Percentiles rank a stretch among this genome's conserved stretches.
These are phyloP conservation scores for Xylaria intraflava DNA, from an alignment of 495 filamentous ascomycete species.

Conservation along the genomic window DNA sequence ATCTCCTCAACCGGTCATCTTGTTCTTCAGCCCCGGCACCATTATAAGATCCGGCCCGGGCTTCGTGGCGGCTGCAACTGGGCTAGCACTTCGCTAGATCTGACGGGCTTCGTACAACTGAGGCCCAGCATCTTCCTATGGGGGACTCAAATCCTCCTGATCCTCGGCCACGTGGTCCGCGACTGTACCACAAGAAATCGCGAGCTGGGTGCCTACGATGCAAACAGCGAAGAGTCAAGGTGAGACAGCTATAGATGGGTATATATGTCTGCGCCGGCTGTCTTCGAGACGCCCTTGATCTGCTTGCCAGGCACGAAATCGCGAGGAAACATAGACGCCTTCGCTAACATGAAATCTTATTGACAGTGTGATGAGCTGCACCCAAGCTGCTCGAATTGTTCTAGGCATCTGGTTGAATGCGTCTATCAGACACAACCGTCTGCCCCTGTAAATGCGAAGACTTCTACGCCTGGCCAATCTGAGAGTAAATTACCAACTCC, in stretches of 20 bases:
- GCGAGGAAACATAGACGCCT: not conserved
- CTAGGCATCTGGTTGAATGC: constrained; percentile 32
- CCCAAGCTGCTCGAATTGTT: constrained; percentile 33
- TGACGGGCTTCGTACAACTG: constrained; percentile 6
- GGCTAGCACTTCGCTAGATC: constrained; percentile 3
- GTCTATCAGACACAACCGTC: constrained; percentile 20
- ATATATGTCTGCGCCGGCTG: not conserved
- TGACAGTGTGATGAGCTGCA: constrained; percentile 34
- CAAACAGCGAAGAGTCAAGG: constrained; percentile 33
- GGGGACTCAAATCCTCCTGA: constrained; percentile 11
- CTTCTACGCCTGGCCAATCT: not conserved
- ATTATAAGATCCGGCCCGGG: not conserved
- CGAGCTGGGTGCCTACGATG: constrained; percentile 30
- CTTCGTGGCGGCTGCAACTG: constrained; percentile 1
- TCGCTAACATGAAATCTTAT: constrained; percentile 15
- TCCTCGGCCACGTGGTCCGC: constrained; percentile 22
- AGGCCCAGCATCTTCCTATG: constrained; percentile 2
- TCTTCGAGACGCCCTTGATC: not conserved
- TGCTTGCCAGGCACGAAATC: not conserved
- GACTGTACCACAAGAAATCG: constrained; percentile 32
- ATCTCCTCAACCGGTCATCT: not conserved
- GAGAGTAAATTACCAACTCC: not conserved
- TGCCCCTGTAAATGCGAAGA: not conserved
- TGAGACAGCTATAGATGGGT: constrained; percentile 11
- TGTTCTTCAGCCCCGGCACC: not conserved